These are phyloP conservation scores for Cyclotella choctawhatcheeana DNA, from an alignment of 108 stramenopile genomes.

Conservation along the genomic window DNA sequence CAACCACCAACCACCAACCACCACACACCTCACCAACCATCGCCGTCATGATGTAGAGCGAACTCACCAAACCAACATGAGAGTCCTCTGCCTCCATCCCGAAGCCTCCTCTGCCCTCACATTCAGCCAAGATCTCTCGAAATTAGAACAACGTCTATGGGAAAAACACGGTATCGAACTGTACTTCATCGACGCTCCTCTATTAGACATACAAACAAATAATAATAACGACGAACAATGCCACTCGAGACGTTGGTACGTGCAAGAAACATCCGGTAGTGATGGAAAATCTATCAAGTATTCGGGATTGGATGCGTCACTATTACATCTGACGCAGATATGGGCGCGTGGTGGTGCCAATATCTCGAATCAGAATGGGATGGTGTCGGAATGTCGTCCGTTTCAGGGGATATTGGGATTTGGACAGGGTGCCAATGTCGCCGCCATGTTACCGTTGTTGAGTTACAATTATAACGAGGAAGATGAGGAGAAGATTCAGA, in stretches of 20 bases:
- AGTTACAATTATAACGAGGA: conserved; percentile 26
- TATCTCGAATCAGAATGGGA: neutral
- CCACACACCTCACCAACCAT: neutral
- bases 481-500: conserved; percentile 11
- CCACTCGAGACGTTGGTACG: conserved; percentile 36
- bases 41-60: neutral
- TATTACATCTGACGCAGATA: conserved; percentile 77
- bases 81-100: conserved; percentile 85
- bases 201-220: conserved; percentile 42
- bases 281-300: conserved; percentile 25
- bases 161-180: conserved; percentile 80
- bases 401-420: conserved; percentile 82
- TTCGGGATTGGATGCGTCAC: conserved; percentile 76
- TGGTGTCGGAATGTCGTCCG: conserved; percentile 43
- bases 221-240: conserved; percentile 24
- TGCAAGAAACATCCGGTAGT: conserved; percentile 18
- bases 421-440: conserved; percentile 79
- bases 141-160: conserved; percentile 71
- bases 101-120: conserved; percentile 62
- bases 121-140: conserved; percentile 48
- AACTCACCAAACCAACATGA: conserved; percentile 27
- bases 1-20: too few species aligned
- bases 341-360: conserved; percentile 60
- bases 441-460: conserved; percentile 68
- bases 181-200: conserved; percentile 76